Percentiles rank a stretch among this genome's conserved stretches.
Conservation (phyloP, 2,329 filamentous ascomycete genomes). For the Hyphodiscus sp. region DNA sequence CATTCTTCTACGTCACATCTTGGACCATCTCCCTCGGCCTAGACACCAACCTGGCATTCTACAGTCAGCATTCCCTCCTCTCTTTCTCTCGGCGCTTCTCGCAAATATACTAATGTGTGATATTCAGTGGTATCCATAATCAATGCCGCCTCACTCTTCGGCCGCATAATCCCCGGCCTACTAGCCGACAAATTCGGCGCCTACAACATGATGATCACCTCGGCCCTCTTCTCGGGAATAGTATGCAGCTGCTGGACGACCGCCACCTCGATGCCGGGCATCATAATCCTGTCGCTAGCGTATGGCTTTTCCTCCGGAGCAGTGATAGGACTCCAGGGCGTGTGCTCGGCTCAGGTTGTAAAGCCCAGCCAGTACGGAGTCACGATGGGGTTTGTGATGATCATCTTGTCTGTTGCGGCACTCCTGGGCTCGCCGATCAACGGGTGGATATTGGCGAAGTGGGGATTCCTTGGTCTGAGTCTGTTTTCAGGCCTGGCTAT, state of each 20-base stretch:
- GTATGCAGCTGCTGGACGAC: conserved; percentile 17
- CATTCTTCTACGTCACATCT: not conserved
- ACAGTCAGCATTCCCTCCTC: not conserved
- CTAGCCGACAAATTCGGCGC: conserved; percentile 14
- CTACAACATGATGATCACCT: conserved; percentile 17
- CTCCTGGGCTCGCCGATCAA: conserved; percentile 22
- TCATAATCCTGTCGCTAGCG: conserved; percentile 12
- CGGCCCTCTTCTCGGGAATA: conserved; percentile 10
- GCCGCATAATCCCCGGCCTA: not conserved
- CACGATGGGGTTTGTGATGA: conserved; percentile 19
- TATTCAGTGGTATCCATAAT: not conserved
- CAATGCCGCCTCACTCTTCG: not conserved
- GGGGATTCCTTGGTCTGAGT: conserved; percentile 17
- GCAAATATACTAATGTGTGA: no score
- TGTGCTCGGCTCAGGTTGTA: conserved; percentile 16
- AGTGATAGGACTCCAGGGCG: conserved; percentile 20
- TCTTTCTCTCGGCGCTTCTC: no score
- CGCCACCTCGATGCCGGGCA: conserved; percentile 10
- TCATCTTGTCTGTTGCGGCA: conserved; percentile 15
- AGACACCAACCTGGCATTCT: not conserved
- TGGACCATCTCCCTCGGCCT: not conserved
- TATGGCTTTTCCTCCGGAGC: conserved; percentile 18
- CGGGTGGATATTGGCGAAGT: conserved; percentile 14
- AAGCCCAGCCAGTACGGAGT: conserved; percentile 17
- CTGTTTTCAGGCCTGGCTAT: conserved; percentile 21